Evolutionary conservation across 2,329 filamentous ascomycete genomes (phyloP).

Genomic region (Gaeumannomyces sp.): DNA sequence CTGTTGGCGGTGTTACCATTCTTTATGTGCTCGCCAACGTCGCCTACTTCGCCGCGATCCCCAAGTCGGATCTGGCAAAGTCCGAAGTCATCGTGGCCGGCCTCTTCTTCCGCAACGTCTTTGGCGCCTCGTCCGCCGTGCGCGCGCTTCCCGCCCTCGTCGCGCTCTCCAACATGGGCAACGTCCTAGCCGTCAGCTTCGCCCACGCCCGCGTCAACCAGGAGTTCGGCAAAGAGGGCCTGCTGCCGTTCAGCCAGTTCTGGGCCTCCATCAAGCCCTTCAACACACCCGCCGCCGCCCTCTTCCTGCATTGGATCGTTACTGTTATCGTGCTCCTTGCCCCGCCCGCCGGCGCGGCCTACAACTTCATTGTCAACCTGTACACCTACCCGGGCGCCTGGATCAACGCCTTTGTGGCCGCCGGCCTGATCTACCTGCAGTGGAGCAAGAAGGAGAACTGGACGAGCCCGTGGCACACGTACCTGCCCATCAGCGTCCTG

Average conservation of each 20-base stretch:
- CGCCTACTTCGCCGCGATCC: constrained; percentile 53
- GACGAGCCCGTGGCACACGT: constrained; percentile 46
- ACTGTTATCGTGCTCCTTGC: constrained; percentile 46
- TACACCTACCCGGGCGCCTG: constrained; percentile 35
- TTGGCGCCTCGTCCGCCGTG: constrained; percentile 34
- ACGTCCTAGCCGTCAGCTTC: constrained; percentile 58
- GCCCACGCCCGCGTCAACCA: constrained; percentile 54
- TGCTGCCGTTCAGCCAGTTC: constrained; percentile 59
- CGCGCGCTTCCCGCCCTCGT: constrained; percentile 55
- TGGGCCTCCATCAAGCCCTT: constrained; percentile 66
- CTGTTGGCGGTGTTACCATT: constrained; percentile 46
- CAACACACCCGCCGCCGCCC: constrained; percentile 53
- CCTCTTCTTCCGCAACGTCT: constrained; percentile 51
- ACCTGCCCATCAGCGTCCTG: constrained; percentile 39
- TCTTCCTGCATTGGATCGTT: constrained; percentile 61
- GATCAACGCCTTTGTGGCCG: constrained; percentile 27
- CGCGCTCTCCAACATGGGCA: constrained; percentile 54
- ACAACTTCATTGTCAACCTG: constrained; percentile 55
- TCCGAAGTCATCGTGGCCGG: constrained; percentile 50
- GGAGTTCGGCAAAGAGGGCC: constrained; percentile 63
- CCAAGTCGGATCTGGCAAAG: constrained; percentile 45
- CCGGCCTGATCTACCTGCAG: constrained; percentile 18
- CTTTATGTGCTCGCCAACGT: constrained; percentile 53
- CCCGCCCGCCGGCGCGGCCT: constrained; percentile 35
- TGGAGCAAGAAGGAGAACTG: constrained; percentile 35